Base-by-base conservation (phyloP, 345 rosid species). In the Eucalyptus pauciflora region DNA sequence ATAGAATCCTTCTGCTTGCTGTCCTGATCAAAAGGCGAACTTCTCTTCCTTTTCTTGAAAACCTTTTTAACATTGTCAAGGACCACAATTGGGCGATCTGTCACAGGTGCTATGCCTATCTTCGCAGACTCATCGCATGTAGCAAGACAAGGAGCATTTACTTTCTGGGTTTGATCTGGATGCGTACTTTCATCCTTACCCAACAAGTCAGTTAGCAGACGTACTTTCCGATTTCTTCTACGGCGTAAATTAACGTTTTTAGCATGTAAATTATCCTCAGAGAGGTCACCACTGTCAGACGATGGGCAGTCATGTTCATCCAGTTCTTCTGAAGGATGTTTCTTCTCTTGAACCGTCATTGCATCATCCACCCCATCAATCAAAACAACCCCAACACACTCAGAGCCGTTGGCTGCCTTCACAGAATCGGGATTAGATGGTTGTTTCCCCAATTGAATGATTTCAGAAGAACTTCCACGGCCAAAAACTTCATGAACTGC, bases 121-220 rank as follows among this genome's bases (percentile, higher is more conserved):
- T 60, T 92, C 4, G 80, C 76, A 83, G 94, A 88, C 87, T 88
- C 91, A 87, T 90, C 91, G 37, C 91, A 90, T 87, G 89, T 71
- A 62, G 88, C 89, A 88, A 56, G 91, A 48, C 90, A 92, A 46
- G 86, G 89, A 86, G 94, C 88, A 88, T 91, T 93, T 86, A 90
- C 95, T 86, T 85, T 89, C 91, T 88, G 89, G 14, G 67, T 54
- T 46, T 71, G 87, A 87, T 89, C 89, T 37, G 37, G 81, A 88
- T 88, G 89, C 86, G 91, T 91, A 87, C 86, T 92, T 58, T 90
- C 94, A 64, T 87, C 89, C 89, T 91, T 90, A 90, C 93, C 89
- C 92, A 96, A 87, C 92, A 98, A 93, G 51, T 98, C 99, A n/a
- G 95, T 94, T 54, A 98, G 92, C 89, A 93, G 92, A 88, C 97